Conservation (phyloP, 2,329 filamentous ascomycete genomes). For the Cercospora janseana region DNA sequence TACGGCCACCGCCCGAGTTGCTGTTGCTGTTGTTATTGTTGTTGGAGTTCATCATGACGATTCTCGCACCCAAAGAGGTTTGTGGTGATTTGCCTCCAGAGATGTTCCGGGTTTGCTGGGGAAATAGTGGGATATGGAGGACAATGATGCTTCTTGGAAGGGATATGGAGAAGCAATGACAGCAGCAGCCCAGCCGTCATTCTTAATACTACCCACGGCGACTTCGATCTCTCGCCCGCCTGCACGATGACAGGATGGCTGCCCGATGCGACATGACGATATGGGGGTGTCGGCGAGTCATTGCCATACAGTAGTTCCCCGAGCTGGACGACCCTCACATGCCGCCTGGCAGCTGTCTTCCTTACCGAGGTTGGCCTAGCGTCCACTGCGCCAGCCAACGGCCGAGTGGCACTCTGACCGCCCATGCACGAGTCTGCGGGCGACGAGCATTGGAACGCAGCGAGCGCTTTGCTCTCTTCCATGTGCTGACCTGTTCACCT, state of each 20-base stretch:
- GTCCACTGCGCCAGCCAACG: neutral
- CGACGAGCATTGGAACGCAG: no score
- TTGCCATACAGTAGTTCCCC: constrained; percentile 10
- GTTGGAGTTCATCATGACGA: constrained; percentile 13
- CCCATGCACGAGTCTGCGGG: neutral
- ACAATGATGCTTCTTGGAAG: neutral
- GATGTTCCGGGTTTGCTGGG: neutral
- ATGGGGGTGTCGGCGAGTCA: constrained; percentile 7
- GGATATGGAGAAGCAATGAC: neutral
- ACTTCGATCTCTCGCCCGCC: constrained; percentile 1
- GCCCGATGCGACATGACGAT: constrained; percentile 11
- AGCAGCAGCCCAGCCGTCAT: neutral
- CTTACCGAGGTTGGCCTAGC: constrained; percentile 13
- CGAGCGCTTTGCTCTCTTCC: no score
- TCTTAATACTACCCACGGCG: neutral
- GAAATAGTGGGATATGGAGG: constrained; percentile 1
- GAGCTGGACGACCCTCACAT: constrained; percentile 7
- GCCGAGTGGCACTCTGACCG: neutral
- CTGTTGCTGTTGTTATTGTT: constrained; percentile 10
- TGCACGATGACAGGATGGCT: constrained; percentile 16
- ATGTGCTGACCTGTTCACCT: no score
- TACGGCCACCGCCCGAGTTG: constrained; percentile 10
- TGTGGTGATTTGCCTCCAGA: neutral
- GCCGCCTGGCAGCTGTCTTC: constrained; percentile 1
- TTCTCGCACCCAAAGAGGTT: neutral